phyloP scores from a whole-genome alignment of 306 rosid species.

The Urtica urens region DNA sequence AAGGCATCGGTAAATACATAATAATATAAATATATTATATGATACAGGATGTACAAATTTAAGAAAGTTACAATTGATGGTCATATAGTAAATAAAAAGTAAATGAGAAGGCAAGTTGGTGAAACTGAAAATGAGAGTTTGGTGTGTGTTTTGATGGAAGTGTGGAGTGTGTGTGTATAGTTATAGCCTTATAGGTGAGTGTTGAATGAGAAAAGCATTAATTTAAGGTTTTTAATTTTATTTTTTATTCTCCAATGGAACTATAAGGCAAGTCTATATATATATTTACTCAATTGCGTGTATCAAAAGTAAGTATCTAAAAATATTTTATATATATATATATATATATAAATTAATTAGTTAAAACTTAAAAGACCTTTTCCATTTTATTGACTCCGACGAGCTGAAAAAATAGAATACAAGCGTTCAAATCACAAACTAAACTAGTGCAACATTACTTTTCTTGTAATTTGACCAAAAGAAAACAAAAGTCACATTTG shows the following conservation, averaged over 20 bases:
- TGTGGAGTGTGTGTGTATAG: neutral
- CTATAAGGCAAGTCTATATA: neutral
- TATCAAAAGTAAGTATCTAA: neutral
- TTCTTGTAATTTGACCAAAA: too few relatives aligned
- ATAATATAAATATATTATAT: too few relatives aligned
- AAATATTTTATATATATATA: too few relatives aligned
- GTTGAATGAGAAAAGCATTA: conserved; percentile 4
- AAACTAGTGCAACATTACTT: too few relatives aligned
- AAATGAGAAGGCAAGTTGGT: conserved; percentile 6
- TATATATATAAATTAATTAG: too few relatives aligned
- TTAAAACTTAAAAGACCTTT: too few relatives aligned
- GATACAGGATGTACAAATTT: neutral
- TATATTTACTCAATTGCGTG: conserved; percentile 1
- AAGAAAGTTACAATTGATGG: neutral
- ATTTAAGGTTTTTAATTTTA: neutral
- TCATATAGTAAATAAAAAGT: neutral
- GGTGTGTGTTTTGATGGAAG: conserved; percentile 12
- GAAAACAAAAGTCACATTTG: too few relatives aligned
- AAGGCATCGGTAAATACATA: too few relatives aligned
- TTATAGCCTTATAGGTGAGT: neutral
- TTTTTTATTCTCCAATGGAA: neutral
- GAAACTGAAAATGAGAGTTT: conserved; percentile 10
- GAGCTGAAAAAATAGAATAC: too few relatives aligned
- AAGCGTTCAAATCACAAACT: too few relatives aligned
- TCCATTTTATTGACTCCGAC: too few relatives aligned